Percentiles rank a stretch among this genome's conserved stretches.
Evolutionary conservation across 2,329 filamentous ascomycete species (phyloP).

Genomic region (Aspergillus ustus): DNA sequence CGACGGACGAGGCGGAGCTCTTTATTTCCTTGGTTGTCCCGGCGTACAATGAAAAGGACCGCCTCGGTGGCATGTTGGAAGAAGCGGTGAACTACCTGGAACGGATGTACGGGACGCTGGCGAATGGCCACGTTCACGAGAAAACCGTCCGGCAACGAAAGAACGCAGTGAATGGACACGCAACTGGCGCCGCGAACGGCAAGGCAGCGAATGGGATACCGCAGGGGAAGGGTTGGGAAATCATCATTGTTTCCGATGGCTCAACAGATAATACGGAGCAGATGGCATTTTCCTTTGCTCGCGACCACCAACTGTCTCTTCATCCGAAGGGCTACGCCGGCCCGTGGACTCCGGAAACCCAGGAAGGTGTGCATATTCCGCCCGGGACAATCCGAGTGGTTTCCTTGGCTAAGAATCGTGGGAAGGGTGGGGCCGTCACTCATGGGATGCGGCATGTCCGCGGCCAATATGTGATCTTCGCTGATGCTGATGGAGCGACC

Average conservation of each 20-base stretch:
- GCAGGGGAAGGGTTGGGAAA: slow-evolving; percentile 75
- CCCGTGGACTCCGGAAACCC: slow-evolving; percentile 55
- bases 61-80: slow-evolving; percentile 81
- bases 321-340: slow-evolving; percentile 51
- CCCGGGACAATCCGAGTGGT: slow-evolving; percentile 83
- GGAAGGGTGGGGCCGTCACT: slow-evolving; percentile 93
- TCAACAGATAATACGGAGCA: slow-evolving; percentile 81
- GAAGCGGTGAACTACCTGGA: slow-evolving; percentile 90
- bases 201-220: slow-evolving; percentile 36
- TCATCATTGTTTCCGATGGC: slow-evolving; percentile 88
- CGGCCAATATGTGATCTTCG: slow-evolving; percentile 88
- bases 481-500: slow-evolving; percentile 92
- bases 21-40: slow-evolving; percentile 91
- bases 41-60: slow-evolving; percentile 90
- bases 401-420: slow-evolving; percentile 77
- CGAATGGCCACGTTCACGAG: slow-evolving; percentile 18
- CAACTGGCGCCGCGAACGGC: slow-evolving; percentile 37
- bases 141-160: slow-evolving; percentile 32
- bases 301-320: slow-evolving; percentile 62
- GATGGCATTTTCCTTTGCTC: slow-evolving; percentile 79
- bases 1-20: slow-evolving; percentile 74
- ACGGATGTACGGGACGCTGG: slow-evolving; percentile 67
- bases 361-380: slow-evolving; percentile 60
- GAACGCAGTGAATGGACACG: slow-evolving; percentile 33
- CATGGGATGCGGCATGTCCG: slow-evolving; percentile 93